Evolutionary conservation across 202 grass and related monocot species (phyloP).

Genomic region (Musa balbisiana): DNA sequence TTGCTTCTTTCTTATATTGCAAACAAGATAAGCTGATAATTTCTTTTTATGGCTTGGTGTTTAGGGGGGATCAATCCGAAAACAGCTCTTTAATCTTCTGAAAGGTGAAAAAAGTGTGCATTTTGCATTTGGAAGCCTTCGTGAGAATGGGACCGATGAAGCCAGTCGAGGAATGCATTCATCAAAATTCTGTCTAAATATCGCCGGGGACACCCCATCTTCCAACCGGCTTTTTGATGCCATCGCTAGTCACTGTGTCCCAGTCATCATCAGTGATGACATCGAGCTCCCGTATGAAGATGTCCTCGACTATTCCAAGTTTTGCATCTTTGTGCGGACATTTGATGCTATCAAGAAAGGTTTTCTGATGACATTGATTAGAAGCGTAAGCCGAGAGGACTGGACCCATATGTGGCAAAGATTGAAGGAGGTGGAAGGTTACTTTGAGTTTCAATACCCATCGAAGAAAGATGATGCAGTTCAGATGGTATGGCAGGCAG

Average conservation of each 20-base stretch:
- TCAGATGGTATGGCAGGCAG: conserved; percentile 88
- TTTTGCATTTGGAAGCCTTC: conserved; percentile 63
- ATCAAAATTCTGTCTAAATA: conserved; percentile 81
- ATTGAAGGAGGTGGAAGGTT: conserved; percentile 75
- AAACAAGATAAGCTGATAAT: background rate
- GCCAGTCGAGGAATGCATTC: conserved; percentile 63
- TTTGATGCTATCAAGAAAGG: conserved; percentile 70
- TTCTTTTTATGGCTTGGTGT: conserved; percentile 6
- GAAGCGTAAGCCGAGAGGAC: conserved; percentile 39
- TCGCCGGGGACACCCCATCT: conserved; percentile 78
- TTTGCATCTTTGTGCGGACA: conserved; percentile 68
- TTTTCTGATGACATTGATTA: conserved; percentile 55
- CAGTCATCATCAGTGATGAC: conserved; percentile 76
- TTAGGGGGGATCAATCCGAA: conserved; percentile 54
- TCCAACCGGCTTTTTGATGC: conserved; percentile 80
- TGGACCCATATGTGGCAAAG: conserved; percentile 86
- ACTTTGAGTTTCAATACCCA: conserved; percentile 71
- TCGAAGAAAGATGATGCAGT: conserved; percentile 67
- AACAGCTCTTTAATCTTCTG: conserved; percentile 60
- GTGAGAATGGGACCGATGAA: conserved; percentile 66
- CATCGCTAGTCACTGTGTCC: conserved; percentile 68
- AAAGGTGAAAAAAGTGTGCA: conserved; percentile 56
- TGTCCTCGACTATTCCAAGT: conserved; percentile 70
- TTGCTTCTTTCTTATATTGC: background rate
- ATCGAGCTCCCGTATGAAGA: conserved; percentile 92